Base-by-base conservation (phyloP, 2,329 filamentous ascomycete species). In the Pseudopithomyces chartarum region DNA sequence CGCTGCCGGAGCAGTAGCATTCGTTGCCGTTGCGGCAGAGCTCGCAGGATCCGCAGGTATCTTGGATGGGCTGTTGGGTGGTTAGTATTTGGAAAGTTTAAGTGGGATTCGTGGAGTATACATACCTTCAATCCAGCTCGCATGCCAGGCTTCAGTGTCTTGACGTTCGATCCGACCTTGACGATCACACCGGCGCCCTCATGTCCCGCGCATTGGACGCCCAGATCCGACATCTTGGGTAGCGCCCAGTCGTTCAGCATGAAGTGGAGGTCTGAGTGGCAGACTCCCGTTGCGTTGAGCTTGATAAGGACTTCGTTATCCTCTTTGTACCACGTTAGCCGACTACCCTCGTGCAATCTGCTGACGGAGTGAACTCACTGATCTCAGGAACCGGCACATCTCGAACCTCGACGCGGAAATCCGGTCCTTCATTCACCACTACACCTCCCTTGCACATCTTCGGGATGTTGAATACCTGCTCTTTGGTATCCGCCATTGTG, bases 201-300 rank as follows among this genome's bases (percentile, higher is more conserved):
- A 6, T 51, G 48, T 20, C 48, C 48, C 6, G 47, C 47, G 34
- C 47, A 50, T 40, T 40, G 47, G 8, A 22, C 39, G 7, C 47
- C 47, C 0, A 50, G 13, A 0, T 39, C 34, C 6, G 47, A 50
- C 47, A 50, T 50, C 47, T 50, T 50, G 8, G 47, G 73, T 6
- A 71, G 52, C 0, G 76, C 79, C 73, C 82, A 79, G 64, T 87
- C 84, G 53, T 80, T 80, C 46, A 81, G 59, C 82, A 85, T 85
- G 70, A 82, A 82, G 64, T 87, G 84, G 17, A 87, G 70, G 62
- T 87, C 85, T 33, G 78, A 81, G 57, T 82, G 80, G 73, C 85
- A 87, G 47, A 87, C 76, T 0, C 85, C 85, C 1, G 84, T 87
- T 23, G 78, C 78, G 55, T 86, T 87, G 51, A 87, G 76, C 52